Evolutionary conservation across 495 filamentous ascomycete species (phyloP).

Genomic region (Neurospora terricola): DNA sequence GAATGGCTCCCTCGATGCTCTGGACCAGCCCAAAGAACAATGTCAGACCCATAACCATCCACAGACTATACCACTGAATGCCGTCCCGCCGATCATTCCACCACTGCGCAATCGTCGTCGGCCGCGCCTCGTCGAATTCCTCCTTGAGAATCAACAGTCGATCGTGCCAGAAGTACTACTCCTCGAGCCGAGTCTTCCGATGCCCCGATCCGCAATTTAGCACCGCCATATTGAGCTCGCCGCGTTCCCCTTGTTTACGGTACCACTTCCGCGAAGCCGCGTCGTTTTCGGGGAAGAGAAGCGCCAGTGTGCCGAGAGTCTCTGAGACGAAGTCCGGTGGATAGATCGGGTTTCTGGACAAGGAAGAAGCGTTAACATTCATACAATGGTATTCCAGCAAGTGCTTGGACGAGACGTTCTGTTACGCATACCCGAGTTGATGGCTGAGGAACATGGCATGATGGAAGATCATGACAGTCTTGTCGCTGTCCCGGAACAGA

Average conservation of each 20-base stretch:
- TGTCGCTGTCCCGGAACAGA: slow-evolving; percentile 26
- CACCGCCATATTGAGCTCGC: background rate
- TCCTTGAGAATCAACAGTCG: slow-evolving; percentile 42
- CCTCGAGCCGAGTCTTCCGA: slow-evolving; percentile 18
- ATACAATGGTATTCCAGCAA: background rate
- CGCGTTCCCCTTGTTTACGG: background rate
- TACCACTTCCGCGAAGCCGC: slow-evolving; percentile 13
- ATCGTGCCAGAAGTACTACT: slow-evolving; percentile 42
- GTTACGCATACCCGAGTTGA: slow-evolving; percentile 3
- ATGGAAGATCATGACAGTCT: slow-evolving; percentile 32
- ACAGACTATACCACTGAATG: slow-evolving; percentile 46
- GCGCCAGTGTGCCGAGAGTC: slow-evolving; percentile 34
- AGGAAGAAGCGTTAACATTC: no score
- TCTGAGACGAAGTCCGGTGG: slow-evolving; percentile 30
- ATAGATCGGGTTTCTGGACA: slow-evolving; percentile 8
- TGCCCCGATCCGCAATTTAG: background rate
- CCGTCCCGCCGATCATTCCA: slow-evolving; percentile 42
- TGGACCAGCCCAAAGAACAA: slow-evolving; percentile 44
- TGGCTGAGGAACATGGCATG: slow-evolving; percentile 24
- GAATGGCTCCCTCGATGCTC: slow-evolving; percentile 35
- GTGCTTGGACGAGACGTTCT: background rate
- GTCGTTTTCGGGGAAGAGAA: slow-evolving; percentile 33
- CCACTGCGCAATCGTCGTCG: slow-evolving; percentile 36
- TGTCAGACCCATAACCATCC: slow-evolving; percentile 40
- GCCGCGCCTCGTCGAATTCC: slow-evolving; percentile 40